Evolutionary conservation across 345 rosid species (phyloP).

Genomic region (Sisymbrium irio): DNA sequence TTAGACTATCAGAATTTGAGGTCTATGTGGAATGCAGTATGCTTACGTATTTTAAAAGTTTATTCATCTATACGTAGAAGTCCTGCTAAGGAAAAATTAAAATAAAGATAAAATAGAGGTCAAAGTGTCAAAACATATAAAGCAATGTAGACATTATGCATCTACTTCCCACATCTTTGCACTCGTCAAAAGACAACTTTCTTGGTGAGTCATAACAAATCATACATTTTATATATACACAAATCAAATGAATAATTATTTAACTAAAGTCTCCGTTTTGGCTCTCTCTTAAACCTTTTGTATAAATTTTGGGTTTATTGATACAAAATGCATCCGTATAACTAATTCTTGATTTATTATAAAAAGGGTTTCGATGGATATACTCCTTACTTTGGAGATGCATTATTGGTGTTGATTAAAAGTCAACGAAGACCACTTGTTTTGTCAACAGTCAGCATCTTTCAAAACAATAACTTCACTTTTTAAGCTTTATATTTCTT

Average conservation of each 20-base stretch:
- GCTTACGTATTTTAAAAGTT: background rate
- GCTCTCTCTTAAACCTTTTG: background rate
- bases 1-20: background rate
- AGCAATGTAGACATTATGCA: slow-evolving; percentile 15
- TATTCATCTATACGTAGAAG: background rate
- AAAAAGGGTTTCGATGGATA: background rate
- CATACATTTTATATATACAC: background rate
- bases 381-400: slow-evolving; percentile 19
- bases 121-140: slow-evolving; percentile 29
- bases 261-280: background rate
- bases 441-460: slow-evolving; percentile 17
- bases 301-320: background rate
- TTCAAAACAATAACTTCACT: slow-evolving; percentile 1
- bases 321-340: background rate
- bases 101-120: slow-evolving; percentile 23
- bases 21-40: background rate
- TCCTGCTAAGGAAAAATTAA: background rate
- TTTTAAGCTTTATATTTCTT: no score
- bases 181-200: slow-evolving; percentile 25
- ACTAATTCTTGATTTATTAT: background rate
- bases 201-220: background rate
- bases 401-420: slow-evolving; percentile 24
- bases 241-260: background rate
- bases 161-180: slow-evolving; percentile 25
- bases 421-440: slow-evolving; percentile 27